Conservation (phyloP, 2,329 filamentous ascomycete species). For the Aspergillus transmontanensis region DNA sequence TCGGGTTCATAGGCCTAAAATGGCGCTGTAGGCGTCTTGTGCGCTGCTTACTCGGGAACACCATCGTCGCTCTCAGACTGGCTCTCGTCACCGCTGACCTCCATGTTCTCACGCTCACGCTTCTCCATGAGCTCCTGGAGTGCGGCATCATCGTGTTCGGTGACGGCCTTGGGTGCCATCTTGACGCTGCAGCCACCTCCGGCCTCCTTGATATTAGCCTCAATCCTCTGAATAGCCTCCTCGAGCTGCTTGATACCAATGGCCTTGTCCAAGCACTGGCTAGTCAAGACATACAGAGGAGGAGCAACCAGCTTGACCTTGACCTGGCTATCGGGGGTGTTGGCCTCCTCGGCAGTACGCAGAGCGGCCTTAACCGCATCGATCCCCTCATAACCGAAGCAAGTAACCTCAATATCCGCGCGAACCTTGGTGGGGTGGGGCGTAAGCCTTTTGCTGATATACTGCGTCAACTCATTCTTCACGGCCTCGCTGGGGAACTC, state of each 20-base stretch:
- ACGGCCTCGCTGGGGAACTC: conserved; percentile 83
- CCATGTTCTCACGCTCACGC: conserved; percentile 94
- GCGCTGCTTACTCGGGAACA: conserved; percentile 54
- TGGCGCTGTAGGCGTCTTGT: conserved; percentile 1
- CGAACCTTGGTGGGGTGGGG: conserved; percentile 99
- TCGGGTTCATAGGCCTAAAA: background rate
- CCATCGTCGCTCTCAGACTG: conserved; percentile 94
- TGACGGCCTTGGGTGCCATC: conserved; percentile 99
- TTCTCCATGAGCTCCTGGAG: conserved; percentile 99
- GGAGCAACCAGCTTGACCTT: conserved; percentile 99
- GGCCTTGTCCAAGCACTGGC: conserved; percentile 91
- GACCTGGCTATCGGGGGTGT: conserved; percentile 89
- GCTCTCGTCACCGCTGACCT: conserved; percentile 97
- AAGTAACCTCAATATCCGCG: conserved; percentile 94
- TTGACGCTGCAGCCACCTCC: conserved; percentile 84
- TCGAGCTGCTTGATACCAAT: conserved; percentile 82
- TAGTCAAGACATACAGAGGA: conserved; percentile 93
- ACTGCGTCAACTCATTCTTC: conserved; percentile 85
- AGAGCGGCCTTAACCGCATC: conserved; percentile 95
- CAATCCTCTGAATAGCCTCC: conserved; percentile 85
- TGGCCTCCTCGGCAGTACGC: conserved; percentile 85
- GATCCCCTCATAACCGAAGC: conserved; percentile 95
- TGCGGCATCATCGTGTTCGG: conserved; percentile 96
- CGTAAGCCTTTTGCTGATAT: conserved; percentile 95
- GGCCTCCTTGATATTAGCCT: conserved; percentile 73